Percentiles rank a stretch among this genome's conserved stretches.
phyloP scores from a whole-genome alignment of 805 yeast genomes.

The Candida ovalis region DNA sequence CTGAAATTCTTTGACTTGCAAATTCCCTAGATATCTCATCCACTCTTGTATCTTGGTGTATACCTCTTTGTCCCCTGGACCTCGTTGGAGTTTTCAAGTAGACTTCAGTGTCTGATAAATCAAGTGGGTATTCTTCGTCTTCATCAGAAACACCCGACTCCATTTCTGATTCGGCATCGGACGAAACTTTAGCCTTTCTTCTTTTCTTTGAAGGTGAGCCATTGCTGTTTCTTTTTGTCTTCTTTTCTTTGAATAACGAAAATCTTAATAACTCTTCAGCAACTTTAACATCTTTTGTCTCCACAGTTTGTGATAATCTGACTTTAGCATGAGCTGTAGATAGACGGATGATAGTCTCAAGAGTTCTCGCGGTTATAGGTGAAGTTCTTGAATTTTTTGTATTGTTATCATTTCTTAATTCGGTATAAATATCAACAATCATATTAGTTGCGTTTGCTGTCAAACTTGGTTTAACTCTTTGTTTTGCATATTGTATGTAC shows the following conservation, averaged over 20 bases:
- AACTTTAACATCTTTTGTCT: constrained; percentile 71
- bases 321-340: constrained; percentile 97
- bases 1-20: constrained; percentile 19
- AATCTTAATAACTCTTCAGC: constrained; percentile 84
- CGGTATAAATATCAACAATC: constrained; percentile 77
- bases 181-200: constrained; percentile 29
- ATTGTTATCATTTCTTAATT: constrained; percentile 70
- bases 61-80: constrained; percentile 19
- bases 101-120: constrained; percentile 1
- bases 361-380: constrained; percentile 97
- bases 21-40: constrained; percentile 23
- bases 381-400: constrained; percentile 70
- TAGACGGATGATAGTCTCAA: constrained; percentile 91
- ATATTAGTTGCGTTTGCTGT: constrained; percentile 73
- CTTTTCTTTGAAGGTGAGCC: constrained; percentile 33
- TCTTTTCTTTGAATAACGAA: constrained; percentile 74
- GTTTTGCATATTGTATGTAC: constrained; percentile 91
- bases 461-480: constrained; percentile 76
- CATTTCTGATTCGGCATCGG: constrained; percentile 18
- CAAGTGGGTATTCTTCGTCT: constrained; percentile 9
- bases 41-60: constrained; percentile 26
- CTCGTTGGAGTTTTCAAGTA: constrained; percentile 11
- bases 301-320: constrained; percentile 74
- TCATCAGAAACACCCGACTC: constrained; percentile 1
- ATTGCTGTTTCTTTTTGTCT: constrained; percentile 33